Conservation (phyloP, 305 asterid species). For the Plantago coronopus region DNA sequence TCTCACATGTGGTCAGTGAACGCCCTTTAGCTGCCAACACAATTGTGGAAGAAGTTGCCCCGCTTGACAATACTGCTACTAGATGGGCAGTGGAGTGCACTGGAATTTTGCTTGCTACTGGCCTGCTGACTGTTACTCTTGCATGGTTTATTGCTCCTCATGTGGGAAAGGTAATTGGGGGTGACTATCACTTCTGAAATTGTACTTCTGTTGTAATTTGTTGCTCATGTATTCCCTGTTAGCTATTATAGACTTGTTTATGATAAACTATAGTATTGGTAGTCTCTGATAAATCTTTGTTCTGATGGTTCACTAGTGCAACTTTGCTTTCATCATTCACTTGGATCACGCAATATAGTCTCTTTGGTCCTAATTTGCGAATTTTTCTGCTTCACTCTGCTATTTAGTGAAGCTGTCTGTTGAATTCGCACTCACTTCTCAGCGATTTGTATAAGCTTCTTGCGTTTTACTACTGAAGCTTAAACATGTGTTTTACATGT, state of each 20-base stretch:
- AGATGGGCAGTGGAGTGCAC: constrained; percentile 91
- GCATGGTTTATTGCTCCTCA: constrained; percentile 94
- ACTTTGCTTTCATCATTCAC: not conserved
- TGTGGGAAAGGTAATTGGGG: constrained; percentile 73
- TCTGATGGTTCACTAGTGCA: too few relatives aligned
- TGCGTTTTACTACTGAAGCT: not conserved
- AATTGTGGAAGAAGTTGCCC: constrained; percentile 48
- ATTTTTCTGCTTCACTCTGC: not conserved
- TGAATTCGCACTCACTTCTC: not conserved
- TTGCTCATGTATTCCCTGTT: not conserved
- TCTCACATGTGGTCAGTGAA: constrained; percentile 51
- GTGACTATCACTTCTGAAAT: constrained; percentile 10
- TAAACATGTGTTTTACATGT: not conserved
- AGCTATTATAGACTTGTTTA: not conserved
- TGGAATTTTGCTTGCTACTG: constrained; percentile 86
- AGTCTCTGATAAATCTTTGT: too few relatives aligned
- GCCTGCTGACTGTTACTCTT: constrained; percentile 83
- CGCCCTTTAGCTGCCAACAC: constrained; percentile 48
- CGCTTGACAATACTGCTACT: constrained; percentile 62
- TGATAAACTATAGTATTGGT: too few relatives aligned
- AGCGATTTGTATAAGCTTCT: not conserved
- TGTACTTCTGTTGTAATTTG: constrained; percentile 8
- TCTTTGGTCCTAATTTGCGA: not conserved
- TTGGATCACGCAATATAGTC: not conserved
- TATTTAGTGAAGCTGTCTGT: not conserved